Evolutionary conservation across 176 grass and related monocot species (phyloP).

Genomic region (Eremochloa ophiuroides): DNA sequence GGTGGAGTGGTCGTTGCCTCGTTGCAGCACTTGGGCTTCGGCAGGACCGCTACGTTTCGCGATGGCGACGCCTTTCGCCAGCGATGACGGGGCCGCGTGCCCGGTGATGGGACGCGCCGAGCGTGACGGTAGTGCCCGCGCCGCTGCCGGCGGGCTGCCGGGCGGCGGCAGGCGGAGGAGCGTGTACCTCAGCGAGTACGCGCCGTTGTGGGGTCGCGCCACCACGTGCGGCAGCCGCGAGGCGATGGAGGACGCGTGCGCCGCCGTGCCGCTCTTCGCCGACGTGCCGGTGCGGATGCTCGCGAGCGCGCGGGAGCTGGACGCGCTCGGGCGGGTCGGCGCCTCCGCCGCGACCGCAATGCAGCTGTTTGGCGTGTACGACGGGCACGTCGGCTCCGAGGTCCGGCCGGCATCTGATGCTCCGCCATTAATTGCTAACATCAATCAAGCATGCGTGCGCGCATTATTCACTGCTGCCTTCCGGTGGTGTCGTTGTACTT

Average conservation of each 20-base stretch:
- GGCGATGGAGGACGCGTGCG: conserved; percentile 64
- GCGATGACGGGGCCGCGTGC: neutral
- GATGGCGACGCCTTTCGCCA: conserved; percentile 4
- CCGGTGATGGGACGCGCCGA: no score
- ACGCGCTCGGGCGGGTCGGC: conserved; percentile 25
- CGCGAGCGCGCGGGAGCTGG: conserved; percentile 19
- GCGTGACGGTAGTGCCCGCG: no score
- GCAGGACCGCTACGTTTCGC: neutral
- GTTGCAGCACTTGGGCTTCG: conserved; percentile 10
- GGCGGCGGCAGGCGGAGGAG: neutral
- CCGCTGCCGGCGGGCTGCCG: neutral
- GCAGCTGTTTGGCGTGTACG: conserved; percentile 74
- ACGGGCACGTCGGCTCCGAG: conserved; percentile 71
- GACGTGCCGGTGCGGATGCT: conserved; percentile 61
- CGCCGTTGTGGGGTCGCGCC: conserved; percentile 52
- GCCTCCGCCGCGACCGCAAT: conserved; percentile 10
- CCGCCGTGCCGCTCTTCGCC: conserved; percentile 43
- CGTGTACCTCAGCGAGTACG: no score
- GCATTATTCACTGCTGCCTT: no score
- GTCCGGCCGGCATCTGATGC: neutral
- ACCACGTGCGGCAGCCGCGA: conserved; percentile 28
- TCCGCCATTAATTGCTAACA: no score
- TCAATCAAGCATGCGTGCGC: no score
- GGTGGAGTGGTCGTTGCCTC: neutral
- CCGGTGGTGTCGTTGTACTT: no score